Percentiles rank a stretch among this genome's conserved stretches.
Evolutionary conservation across 2,329 filamentous ascomycete species (phyloP).

Genomic region (Fusarium continuum): DNA sequence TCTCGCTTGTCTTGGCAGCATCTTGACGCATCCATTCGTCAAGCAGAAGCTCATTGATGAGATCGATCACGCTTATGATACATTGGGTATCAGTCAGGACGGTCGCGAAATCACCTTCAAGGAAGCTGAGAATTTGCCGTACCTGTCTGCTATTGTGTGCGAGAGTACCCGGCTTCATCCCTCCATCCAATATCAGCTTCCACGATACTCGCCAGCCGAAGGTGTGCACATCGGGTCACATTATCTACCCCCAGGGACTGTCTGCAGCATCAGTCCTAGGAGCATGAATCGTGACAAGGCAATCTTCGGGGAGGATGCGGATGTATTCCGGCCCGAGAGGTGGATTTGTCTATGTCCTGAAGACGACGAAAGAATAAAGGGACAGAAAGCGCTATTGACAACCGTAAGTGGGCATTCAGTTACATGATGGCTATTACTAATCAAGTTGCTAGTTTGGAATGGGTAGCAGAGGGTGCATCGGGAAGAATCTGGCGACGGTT

Average conservation of each 20-base stretch:
- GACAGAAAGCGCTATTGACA: background rate
- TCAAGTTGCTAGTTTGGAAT: background rate
- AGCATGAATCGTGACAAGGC: constrained; percentile 9
- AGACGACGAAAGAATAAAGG: constrained; percentile 6
- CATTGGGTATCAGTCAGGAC: background rate
- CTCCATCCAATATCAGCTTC: constrained; percentile 26
- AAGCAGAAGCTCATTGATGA: constrained; percentile 7
- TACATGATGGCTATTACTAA: too few species aligned
- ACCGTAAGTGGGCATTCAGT: constrained; percentile 1
- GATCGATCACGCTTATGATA: constrained; percentile 3
- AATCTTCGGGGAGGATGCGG: constrained; percentile 8
- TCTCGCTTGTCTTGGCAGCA: constrained; percentile 5
- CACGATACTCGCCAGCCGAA: background rate
- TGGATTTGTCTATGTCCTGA: background rate
- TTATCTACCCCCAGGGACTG: background rate
- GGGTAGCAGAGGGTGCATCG: constrained; percentile 21
- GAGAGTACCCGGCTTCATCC: constrained; percentile 16
- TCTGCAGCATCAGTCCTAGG: constrained; percentile 5
- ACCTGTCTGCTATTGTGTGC: constrained; percentile 7
- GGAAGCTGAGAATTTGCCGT: constrained; percentile 11
- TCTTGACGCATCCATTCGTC: background rate
- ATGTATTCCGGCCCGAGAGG: constrained; percentile 5
- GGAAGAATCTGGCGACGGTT: constrained; percentile 9
- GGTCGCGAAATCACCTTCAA: constrained; percentile 18
- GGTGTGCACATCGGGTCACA: background rate